phyloP scores from a whole-genome alignment of 1,284 basidiomycete genomes.

The Pseudozyma pruni region DNA sequence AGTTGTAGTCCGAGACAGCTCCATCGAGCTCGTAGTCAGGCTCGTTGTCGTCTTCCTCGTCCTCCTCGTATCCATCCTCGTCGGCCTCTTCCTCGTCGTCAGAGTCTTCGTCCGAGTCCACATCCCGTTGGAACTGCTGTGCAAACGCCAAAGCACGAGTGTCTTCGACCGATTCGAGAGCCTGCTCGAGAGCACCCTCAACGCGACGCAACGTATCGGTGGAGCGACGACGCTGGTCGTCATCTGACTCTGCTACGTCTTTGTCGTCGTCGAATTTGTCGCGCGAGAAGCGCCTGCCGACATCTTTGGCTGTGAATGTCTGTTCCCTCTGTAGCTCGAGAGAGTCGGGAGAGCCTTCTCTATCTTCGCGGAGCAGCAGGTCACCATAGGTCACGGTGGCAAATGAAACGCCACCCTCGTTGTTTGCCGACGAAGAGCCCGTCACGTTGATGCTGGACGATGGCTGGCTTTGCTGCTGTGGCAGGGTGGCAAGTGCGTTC shows the following conservation, averaged over 20 bases:
- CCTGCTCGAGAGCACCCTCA: constrained; percentile 34
- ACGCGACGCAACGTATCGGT: constrained; percentile 47
- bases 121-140: constrained; percentile 44
- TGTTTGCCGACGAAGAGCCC: neutral
- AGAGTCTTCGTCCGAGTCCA: constrained; percentile 33
- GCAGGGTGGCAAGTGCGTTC: constrained; percentile 1
- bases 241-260: constrained; percentile 30
- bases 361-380: constrained; percentile 23
- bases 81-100: constrained; percentile 45
- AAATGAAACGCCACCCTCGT: constrained; percentile 33
- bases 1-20: constrained; percentile 15
- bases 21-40: constrained; percentile 33
- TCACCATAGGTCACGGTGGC: constrained; percentile 32
- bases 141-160: constrained; percentile 44
- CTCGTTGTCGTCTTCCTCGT: constrained; percentile 45
- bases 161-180: constrained; percentile 44
- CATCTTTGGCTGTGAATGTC: constrained; percentile 43
- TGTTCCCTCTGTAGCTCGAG: constrained; percentile 45
- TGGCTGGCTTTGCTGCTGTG: constrained; percentile 14
- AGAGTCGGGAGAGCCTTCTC: constrained; percentile 39
- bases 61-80: constrained; percentile 46
- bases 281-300: constrained; percentile 18
- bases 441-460: neutral
- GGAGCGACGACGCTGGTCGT: constrained; percentile 44
- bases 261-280: constrained; percentile 7